Evolutionary conservation across 1,284 basidiomycete genomes (phyloP).

Genomic region (Sphagnurus paluster): DNA sequence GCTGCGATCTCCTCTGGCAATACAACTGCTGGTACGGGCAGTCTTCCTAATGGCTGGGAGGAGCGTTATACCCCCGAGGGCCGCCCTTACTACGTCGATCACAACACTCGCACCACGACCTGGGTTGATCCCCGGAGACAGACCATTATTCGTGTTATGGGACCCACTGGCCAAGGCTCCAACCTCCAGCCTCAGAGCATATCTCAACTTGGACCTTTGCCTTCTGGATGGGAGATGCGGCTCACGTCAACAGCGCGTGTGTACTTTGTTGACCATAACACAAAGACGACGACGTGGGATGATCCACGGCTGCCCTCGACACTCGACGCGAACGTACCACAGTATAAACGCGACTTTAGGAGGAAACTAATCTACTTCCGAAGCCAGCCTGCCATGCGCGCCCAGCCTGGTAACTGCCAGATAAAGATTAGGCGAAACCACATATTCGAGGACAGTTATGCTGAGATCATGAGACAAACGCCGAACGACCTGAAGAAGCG

Average conservation of each 20-base stretch:
- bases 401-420: constrained; percentile 90
- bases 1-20: constrained; percentile 50
- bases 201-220: constrained; percentile 87
- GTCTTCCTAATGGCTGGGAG: constrained; percentile 92
- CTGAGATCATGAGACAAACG: constrained; percentile 94
- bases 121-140: constrained; percentile 95
- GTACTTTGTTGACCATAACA: constrained; percentile 97
- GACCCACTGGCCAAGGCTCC: constrained; percentile 80
- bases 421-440: constrained; percentile 92
- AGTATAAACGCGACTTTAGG: constrained; percentile 97
- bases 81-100: constrained; percentile 92
- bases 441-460: constrained; percentile 95
- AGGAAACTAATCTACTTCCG: constrained; percentile 97
- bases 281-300: constrained; percentile 98
- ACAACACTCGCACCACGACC: constrained; percentile 92
- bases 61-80: constrained; percentile 95
- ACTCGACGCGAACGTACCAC: constrained; percentile 88
- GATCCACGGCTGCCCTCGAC: constrained; percentile 87
- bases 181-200: constrained; percentile 86
- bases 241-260: constrained; percentile 91
- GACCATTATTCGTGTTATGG: constrained; percentile 88
- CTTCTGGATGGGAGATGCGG: constrained; percentile 97
- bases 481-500: constrained; percentile 94
- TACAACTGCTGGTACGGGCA: constrained; percentile 77
- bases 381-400: constrained; percentile 89